A percentile compares a stretch with the other conserved stretches of the same genome.
phyloP scores from a whole-genome alignment of 2,329 filamentous ascomycete species.

The Trichoderma pleuroti region DNA sequence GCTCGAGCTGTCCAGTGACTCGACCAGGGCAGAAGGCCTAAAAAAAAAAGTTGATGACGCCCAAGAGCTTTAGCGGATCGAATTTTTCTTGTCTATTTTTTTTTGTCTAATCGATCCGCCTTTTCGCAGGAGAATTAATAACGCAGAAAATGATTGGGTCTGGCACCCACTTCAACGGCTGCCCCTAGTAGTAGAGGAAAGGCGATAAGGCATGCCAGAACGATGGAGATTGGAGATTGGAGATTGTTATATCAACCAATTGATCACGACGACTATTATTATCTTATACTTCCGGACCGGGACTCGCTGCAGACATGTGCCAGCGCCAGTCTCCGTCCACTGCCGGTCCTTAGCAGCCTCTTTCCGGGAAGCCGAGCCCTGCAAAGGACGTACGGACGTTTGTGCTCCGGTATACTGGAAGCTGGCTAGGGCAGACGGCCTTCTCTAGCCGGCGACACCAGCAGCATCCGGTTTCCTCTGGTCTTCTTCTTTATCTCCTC shows the following conservation, averaged over 20 bases:
- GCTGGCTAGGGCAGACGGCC: neutral
- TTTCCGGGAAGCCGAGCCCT: slow-evolving; percentile 6
- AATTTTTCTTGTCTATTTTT: slow-evolving; percentile 13
- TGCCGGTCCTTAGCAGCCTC: neutral
- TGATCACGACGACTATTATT: neutral
- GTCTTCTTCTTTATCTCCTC: neutral
- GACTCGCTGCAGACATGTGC: neutral
- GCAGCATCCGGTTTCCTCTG: neutral
- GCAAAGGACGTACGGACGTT: neutral
- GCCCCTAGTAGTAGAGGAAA: neutral
- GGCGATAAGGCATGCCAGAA: slow-evolving; percentile 8
- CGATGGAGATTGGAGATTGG: neutral
- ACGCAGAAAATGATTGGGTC: slow-evolving; percentile 19
- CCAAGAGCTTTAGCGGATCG: slow-evolving; percentile 5
- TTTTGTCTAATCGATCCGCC: slow-evolving; percentile 1
- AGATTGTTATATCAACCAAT: neutral
- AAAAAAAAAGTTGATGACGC: slow-evolving; percentile 18
- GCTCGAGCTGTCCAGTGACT: slow-evolving; percentile 9
- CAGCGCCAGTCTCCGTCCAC: neutral
- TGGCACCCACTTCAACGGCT: slow-evolving; percentile 13
- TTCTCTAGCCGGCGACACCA: neutral
- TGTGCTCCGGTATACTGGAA: neutral
- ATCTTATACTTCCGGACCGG: neutral
- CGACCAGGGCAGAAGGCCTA: slow-evolving; percentile 15
- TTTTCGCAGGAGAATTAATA: slow-evolving; percentile 19